A percentile compares a stretch with the other conserved stretches of the same genome.
phyloP scores from a whole-genome alignment of 1,284 basidiomycete species.

The Ganoderma meredithae region DNA sequence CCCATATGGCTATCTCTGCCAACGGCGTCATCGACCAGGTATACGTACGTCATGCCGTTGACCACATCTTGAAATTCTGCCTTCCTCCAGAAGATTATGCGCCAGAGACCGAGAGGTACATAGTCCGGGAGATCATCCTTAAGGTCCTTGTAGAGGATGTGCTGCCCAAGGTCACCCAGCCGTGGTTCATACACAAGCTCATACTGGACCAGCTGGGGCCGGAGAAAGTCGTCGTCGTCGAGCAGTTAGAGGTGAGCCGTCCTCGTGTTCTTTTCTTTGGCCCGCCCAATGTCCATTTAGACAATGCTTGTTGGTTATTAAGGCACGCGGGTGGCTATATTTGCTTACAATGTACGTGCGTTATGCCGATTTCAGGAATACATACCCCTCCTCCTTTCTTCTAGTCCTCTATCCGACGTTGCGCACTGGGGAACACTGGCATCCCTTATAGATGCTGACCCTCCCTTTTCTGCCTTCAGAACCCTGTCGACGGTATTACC shows the following conservation, averaged over 20 bases:
- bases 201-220: constrained; percentile 68
- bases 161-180: constrained; percentile 74
- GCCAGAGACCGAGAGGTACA: constrained; percentile 74
- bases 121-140: constrained; percentile 80
- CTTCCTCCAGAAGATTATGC: constrained; percentile 75
- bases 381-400: neutral
- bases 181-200: constrained; percentile 81
- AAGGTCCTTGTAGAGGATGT: constrained; percentile 73
- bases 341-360: constrained; percentile 17
- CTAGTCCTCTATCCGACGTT: constrained; percentile 2
- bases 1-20: constrained; percentile 76
- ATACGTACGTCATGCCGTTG: constrained; percentile 79
- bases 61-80: constrained; percentile 70
- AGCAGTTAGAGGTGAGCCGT: constrained; percentile 42
- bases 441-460: constrained; percentile 21
- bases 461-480: neutral
- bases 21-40: constrained; percentile 72
- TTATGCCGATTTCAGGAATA: constrained; percentile 15
- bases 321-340: constrained; percentile 22
- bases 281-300: constrained; percentile 8
- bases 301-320: constrained; percentile 2
- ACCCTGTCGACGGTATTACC: constrained; percentile 3
- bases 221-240: constrained; percentile 39
- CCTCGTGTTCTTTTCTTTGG: neutral
- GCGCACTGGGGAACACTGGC: neutral